Evolutionary conservation across 208 protist genomes (phyloP).

Genomic region (Porcisia hertigi): DNA sequence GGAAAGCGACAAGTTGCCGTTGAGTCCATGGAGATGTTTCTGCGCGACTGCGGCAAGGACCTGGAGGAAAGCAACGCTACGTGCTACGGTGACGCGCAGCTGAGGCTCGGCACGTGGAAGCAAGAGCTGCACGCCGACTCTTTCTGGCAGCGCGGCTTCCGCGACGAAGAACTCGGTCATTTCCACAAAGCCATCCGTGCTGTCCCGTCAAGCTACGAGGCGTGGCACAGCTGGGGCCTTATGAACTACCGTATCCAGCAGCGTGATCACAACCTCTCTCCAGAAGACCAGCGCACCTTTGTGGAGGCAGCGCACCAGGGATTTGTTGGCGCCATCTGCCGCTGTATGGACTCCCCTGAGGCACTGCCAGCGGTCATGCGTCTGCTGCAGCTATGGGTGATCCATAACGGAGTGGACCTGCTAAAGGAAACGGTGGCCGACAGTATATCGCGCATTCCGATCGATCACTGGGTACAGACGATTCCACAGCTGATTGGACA

Average conservation of each 20-base stretch:
- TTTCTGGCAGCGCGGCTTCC: conserved; percentile 78
- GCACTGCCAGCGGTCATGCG: conserved; percentile 97
- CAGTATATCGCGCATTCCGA: conserved; percentile 94
- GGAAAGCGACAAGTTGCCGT: conserved; percentile 76
- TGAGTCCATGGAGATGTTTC: conserved; percentile 74
- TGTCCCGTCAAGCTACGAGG: conserved; percentile 82
- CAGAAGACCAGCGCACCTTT: conserved; percentile 75
- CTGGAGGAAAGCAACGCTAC: conserved; percentile 63
- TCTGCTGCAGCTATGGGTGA: conserved; percentile 98
- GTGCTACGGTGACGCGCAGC: conserved; percentile 79
- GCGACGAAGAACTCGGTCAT: conserved; percentile 74
- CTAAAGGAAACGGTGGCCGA: conserved; percentile 90
- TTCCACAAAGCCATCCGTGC: conserved; percentile 87
- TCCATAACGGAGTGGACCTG: conserved; percentile 87
- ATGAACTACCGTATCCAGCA: conserved; percentile 96
- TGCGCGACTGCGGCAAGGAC: conserved; percentile 48
- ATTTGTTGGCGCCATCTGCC: conserved; percentile 97
- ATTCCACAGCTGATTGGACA: conserved; percentile 99
- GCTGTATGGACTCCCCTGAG: conserved; percentile 69
- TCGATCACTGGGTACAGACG: conserved; percentile 99
- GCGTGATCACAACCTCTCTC: conserved; percentile 76
- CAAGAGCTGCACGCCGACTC: conserved; percentile 82
- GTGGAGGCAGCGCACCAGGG: conserved; percentile 93
- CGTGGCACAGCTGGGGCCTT: conserved; percentile 98
- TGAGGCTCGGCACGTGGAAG: conserved; percentile 86